Percentiles rank a stretch among this genome's conserved stretches.
These are phyloP conservation scores for Backusella sp. DNA, from an alignment of 192 early-diverging fungal species.

Conservation along the genomic window DNA sequence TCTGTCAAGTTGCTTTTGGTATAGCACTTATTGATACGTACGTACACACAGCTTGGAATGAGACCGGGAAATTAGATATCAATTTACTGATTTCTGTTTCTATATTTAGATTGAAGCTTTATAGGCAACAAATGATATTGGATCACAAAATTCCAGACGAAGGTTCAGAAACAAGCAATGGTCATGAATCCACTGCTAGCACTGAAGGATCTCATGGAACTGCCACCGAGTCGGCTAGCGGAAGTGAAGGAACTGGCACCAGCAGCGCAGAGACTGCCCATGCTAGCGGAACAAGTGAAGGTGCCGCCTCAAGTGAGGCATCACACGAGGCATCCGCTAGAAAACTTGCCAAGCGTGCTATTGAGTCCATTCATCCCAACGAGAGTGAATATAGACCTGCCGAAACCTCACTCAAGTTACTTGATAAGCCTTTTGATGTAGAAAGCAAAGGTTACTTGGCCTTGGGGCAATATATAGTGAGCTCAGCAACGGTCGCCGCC, in stretches of 20 bases:
- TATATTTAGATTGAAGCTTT: conserved; percentile 16
- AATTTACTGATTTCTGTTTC: not conserved
- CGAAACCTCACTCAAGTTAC: not conserved
- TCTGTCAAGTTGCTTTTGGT: conserved; percentile 45
- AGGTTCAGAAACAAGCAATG: not conserved
- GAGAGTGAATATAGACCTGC: not conserved
- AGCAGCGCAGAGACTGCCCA: not conserved
- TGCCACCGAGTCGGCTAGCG: not conserved
- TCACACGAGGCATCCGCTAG: not conserved
- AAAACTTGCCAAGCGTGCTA: conserved; percentile 5
- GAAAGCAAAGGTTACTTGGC: conserved; percentile 1
- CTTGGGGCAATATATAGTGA: not conserved
- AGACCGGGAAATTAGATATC: not conserved
- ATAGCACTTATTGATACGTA: conserved; percentile 36
- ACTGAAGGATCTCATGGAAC: not conserved
- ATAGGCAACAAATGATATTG: conserved; percentile 18
- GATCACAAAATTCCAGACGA: conserved; percentile 2
- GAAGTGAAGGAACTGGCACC: not conserved
- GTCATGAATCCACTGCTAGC: not conserved
- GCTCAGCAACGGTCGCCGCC: not conserved
- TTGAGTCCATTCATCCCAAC: not conserved
- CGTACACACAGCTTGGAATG: not conserved
- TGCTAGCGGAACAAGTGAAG: not conserved
- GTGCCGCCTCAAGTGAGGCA: not conserved
- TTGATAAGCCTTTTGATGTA: not conserved